Evolutionary conservation across 2,329 filamentous ascomycete genomes (phyloP).

Genomic region (Calonectria hawksworthii): DNA sequence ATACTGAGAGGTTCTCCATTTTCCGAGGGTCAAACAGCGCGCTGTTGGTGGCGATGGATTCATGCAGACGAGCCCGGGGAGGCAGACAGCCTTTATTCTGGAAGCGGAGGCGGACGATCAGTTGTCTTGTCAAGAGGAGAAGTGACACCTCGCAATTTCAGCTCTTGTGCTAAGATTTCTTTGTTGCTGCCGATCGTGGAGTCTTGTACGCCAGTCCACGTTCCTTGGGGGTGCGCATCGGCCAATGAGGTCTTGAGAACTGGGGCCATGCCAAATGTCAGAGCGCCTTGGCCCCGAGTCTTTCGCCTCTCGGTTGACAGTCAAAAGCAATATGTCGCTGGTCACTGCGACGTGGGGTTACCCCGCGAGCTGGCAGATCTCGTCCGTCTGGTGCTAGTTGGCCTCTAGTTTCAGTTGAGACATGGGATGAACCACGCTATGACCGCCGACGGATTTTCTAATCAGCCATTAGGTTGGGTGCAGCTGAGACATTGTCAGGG

Average conservation of each 20-base stretch:
- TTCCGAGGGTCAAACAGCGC: neutral
- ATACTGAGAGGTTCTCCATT: conserved; percentile 23
- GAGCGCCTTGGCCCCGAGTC: neutral
- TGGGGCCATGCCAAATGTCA: neutral
- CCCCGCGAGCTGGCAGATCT: neutral
- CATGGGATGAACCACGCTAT: neutral
- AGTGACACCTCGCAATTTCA: neutral
- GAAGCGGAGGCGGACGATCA: neutral
- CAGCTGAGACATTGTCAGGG: neutral
- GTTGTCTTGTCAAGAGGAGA: neutral
- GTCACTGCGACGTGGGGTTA: neutral
- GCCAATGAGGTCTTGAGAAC: neutral
- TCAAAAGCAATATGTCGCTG: conserved; percentile 3
- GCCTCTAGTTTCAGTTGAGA: neutral
- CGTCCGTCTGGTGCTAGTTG: neutral
- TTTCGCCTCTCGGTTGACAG: neutral
- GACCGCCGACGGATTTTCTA: neutral
- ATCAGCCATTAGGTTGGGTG: too few species aligned
- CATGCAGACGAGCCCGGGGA: neutral
- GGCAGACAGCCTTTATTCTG: neutral
- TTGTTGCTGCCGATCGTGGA: neutral
- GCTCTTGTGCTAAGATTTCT: neutral
- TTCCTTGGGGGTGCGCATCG: neutral
- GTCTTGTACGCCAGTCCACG: too few species aligned
- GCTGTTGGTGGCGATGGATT: neutral